Conservation (phyloP, 2,329 filamentous ascomycete genomes). For the Fusarium euwallaceae region DNA sequence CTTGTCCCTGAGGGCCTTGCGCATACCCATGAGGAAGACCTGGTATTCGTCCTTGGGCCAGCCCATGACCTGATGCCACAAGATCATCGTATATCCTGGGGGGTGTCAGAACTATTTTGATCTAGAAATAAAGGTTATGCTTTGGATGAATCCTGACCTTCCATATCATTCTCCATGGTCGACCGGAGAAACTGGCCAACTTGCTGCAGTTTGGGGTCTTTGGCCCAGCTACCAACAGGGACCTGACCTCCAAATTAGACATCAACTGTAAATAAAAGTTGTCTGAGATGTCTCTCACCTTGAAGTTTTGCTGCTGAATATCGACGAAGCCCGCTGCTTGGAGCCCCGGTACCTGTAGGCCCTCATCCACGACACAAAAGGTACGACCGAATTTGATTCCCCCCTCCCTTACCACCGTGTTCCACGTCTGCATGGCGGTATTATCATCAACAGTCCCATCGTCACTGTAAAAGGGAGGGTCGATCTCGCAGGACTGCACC, state of each 20-base stretch:
- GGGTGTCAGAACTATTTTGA: background rate
- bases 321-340: constrained; percentile 17
- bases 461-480: constrained; percentile 13
- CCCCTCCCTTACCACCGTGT: background rate
- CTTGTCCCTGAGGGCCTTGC: constrained; percentile 18
- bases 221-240: constrained; percentile 20
- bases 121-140: background rate
- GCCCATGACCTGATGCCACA: constrained; percentile 14
- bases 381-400: constrained; percentile 1
- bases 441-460: constrained; percentile 15
- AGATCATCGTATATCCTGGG: constrained; percentile 20
- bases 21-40: constrained; percentile 14
- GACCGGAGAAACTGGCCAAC: constrained; percentile 17
- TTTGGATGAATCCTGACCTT: background rate
- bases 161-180: constrained; percentile 28
- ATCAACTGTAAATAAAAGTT: background rate
- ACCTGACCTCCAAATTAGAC: background rate
- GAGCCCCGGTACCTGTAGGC: constrained; percentile 6
- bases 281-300: background rate
- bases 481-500: constrained; percentile 22
- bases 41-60: constrained; percentile 24
- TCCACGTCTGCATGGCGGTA: constrained; percentile 9
- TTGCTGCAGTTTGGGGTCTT: constrained; percentile 11
- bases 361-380: constrained; percentile 14
- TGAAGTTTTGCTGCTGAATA: constrained; percentile 7